phyloP scores from a whole-genome alignment of 192 early-diverging fungal genomes.

The Haplosporangium gracile region DNA sequence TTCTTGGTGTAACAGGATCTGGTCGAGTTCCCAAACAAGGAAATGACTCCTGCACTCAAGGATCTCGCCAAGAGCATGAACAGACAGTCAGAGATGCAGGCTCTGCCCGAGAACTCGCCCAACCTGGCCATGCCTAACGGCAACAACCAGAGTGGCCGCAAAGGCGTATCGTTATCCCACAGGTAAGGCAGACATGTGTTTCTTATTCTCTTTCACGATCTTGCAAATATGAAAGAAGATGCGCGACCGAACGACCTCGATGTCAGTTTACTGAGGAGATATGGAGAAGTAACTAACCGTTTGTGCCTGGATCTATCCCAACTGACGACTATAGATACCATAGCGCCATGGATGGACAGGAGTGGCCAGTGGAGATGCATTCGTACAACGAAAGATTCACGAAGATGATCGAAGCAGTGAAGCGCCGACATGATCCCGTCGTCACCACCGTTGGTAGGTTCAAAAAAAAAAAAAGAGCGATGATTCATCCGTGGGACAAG shows the following conservation, averaged over 20 bases:
- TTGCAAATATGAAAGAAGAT: background rate
- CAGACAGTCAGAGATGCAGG: conserved; percentile 42
- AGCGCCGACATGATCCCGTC: conserved; percentile 93
- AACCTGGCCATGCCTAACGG: conserved; percentile 59
- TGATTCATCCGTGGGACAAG: background rate
- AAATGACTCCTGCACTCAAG: conserved; percentile 49
- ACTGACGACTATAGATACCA: conserved; percentile 64
- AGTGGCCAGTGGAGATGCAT: conserved; percentile 76
- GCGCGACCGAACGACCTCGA: too few relatives aligned
- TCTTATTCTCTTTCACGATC: background rate
- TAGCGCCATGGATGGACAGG: conserved; percentile 63
- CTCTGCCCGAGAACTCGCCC: conserved; percentile 60
- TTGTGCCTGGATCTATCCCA: background rate
- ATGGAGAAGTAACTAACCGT: background rate
- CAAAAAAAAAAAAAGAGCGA: conserved; percentile 5
- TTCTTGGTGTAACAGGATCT: conserved; percentile 60
- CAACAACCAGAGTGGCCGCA: conserved; percentile 11
- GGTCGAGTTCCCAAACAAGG: conserved; percentile 67
- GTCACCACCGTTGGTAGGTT: conserved; percentile 84
- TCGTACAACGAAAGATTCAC: conserved; percentile 90
- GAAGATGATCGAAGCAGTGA: conserved; percentile 91
- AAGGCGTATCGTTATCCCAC: conserved; percentile 61
- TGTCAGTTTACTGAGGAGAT: background rate
- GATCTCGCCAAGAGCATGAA: conserved; percentile 47
- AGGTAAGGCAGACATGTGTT: conserved; percentile 47